Evolutionary conservation across 208 protist species (phyloP).

Genomic region (Crithidia fasciculata): DNA sequence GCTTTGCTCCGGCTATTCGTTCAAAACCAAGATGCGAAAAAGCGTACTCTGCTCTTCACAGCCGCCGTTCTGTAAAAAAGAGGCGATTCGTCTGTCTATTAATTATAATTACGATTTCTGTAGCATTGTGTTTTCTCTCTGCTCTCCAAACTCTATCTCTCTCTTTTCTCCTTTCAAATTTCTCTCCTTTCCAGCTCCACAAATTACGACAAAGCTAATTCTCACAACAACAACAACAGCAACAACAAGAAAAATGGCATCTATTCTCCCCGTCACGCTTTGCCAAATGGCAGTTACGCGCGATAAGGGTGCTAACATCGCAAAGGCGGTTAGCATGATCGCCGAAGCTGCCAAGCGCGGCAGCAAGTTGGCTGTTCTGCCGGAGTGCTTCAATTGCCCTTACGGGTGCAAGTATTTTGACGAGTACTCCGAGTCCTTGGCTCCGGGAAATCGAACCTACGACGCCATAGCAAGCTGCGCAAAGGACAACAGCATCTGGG

Average conservation of each 20-base stretch:
- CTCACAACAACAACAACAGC: too few relatives aligned
- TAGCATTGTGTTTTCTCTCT: too few relatives aligned
- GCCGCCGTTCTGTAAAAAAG: too few relatives aligned
- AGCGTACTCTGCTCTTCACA: too few relatives aligned
- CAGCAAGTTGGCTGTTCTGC: slow-evolving; percentile 90
- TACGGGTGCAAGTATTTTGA: slow-evolving; percentile 95
- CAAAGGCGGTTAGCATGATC: slow-evolving; percentile 79
- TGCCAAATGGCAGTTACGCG: slow-evolving; percentile 81
- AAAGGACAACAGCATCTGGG: slow-evolving; percentile 75
- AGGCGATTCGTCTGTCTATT: too few relatives aligned
- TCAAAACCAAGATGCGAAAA: too few relatives aligned
- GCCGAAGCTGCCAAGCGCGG: slow-evolving; percentile 75
- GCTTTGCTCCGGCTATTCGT: too few relatives aligned
- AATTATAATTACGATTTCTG: too few relatives aligned
- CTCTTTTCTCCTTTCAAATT: too few relatives aligned
- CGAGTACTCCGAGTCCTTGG: slow-evolving; percentile 93
- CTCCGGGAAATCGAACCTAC: slow-evolving; percentile 70
- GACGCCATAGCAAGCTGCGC: slow-evolving; percentile 75
- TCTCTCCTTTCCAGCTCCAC: too few relatives aligned
- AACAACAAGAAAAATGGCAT: slow-evolving; percentile 35
- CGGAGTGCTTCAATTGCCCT: slow-evolving; percentile 96
- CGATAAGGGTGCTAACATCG: slow-evolving; percentile 87
- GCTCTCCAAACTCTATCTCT: too few relatives aligned
- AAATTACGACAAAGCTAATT: too few relatives aligned
- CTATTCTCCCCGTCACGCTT: slow-evolving; percentile 79